Evolutionary conservation across 768 basidiomycete genomes (phyloP).

Genomic region (Dendrothele bispora): DNA sequence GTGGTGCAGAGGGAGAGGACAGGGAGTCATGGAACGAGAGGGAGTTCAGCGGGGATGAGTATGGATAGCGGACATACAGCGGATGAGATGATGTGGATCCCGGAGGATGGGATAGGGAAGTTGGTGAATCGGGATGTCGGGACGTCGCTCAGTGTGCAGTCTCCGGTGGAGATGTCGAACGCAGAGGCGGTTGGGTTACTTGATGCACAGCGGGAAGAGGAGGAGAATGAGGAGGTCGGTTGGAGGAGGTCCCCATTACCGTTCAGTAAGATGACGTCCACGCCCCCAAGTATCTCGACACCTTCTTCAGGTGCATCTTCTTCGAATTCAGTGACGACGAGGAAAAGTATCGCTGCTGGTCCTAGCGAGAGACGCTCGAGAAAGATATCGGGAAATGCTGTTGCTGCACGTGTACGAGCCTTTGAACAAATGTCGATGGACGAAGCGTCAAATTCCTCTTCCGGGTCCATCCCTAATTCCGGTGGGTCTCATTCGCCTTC

Average conservation of each 20-base stretch:
- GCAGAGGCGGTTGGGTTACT: slow-evolving; percentile 9
- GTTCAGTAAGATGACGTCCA: too few relatives aligned
- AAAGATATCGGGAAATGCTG: slow-evolving; percentile 28
- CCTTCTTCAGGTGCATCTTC: slow-evolving; percentile 9
- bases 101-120: slow-evolving; percentile 7
- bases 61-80: too few relatives aligned
- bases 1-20: slow-evolving; percentile 56
- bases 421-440: slow-evolving; percentile 61
- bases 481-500: too few relatives aligned
- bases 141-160: slow-evolving; percentile 18
- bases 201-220: too few relatives aligned
- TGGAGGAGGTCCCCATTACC: too few relatives aligned
- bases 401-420: slow-evolving; percentile 54
- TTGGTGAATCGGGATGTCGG: neutral
- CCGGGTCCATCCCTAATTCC: slow-evolving; percentile 38
- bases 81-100: slow-evolving; percentile 3
- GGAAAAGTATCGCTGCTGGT: too few relatives aligned
- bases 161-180: slow-evolving; percentile 32
- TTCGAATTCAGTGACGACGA: slow-evolving; percentile 1
- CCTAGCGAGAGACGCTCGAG: too few relatives aligned
- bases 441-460: slow-evolving; percentile 42
- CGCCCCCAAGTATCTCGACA: slow-evolving; percentile 8
- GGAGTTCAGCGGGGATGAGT: slow-evolving; percentile 11
- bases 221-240: too few relatives aligned
- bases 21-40: slow-evolving; percentile 13